Evolutionary conservation across 2,329 filamentous ascomycete species (phyloP).

Genomic region (Graphilbum ipis-grandicollis): DNA sequence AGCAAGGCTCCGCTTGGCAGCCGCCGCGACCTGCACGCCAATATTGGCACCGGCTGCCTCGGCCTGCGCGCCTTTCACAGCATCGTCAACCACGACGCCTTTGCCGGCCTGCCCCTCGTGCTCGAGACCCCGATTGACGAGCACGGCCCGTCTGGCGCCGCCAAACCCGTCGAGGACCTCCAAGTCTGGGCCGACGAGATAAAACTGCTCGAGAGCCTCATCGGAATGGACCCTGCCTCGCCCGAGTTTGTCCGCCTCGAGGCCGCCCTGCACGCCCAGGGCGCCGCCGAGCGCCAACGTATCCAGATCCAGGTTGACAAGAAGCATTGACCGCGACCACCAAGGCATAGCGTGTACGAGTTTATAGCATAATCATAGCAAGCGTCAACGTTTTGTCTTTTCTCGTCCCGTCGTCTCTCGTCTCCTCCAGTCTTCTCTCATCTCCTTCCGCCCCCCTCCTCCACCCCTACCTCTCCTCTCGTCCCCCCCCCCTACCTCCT

Average conservation of each 20-base stretch:
- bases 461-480: background rate
- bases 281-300: conserved; percentile 53
- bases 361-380: too few relatives aligned
- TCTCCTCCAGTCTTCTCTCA: too few relatives aligned
- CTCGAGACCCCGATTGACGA: conserved; percentile 88
- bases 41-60: conserved; percentile 89
- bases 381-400: too few relatives aligned
- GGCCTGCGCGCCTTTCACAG: conserved; percentile 82
- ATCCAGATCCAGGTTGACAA: conserved; percentile 65
- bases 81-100: conserved; percentile 64
- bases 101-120: conserved; percentile 73
- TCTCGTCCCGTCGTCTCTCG: too few relatives aligned
- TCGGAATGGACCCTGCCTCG: conserved; percentile 66
- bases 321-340: too few relatives aligned
- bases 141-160: conserved; percentile 43
- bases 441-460: background rate
- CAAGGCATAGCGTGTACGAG: too few relatives aligned
- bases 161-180: conserved; percentile 59
- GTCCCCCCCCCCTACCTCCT: too few relatives aligned
- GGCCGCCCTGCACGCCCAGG: conserved; percentile 45
- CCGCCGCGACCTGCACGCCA: conserved; percentile 79
- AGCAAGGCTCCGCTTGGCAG: conserved; percentile 78
- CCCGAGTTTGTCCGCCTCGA: conserved; percentile 55
- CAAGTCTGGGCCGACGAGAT: conserved; percentile 85
- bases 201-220: conserved; percentile 76